Base-by-base conservation (phyloP, 1,284 basidiomycete genomes). In the Uromyces viciae-fabae region DNA sequence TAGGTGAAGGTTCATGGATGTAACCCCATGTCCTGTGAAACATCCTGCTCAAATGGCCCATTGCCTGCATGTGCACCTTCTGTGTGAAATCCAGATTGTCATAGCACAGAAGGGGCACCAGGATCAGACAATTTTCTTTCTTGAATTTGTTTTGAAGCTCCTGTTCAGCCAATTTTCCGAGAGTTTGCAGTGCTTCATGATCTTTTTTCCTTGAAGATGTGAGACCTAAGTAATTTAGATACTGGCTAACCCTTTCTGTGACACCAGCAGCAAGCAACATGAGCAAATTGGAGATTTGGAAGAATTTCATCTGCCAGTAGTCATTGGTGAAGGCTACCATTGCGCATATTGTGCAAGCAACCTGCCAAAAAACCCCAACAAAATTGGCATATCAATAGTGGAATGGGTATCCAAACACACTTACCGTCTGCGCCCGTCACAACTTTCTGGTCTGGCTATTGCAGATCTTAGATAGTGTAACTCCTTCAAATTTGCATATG, bases 41-140 rank as follows among this genome's bases (percentile, higher is more conserved):
- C 56, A 60, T 68, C 17, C 7, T 8, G 22, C 64, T 68, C 2
- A 25, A 1, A 43, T 68, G 64, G 22, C 64, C 64, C 9, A 68
- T 14, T 1, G 38, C 40, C 7, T 42, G 8, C 64, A 42, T 68
- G 64, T 68, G 64, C 1, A 68, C n/a, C n/a, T 68, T 68, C 17
- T 68, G 8, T 25, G 40, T 38, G 40, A 68, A 68, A 15, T 68
- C 64, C n/a, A 68, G 28, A 42, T 68, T 68, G 64, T 68, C 64
- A 43, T 22, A 36, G 38, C 38, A 68, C 5, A 60, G 5, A 11
- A 60, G 4, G 14, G 58, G 58, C 2, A 33, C 14, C 5, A 60
- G 4, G 14, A 3, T 17, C 15, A 11, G 19, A 11, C 28, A 4
- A 5, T 60, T 31, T 3, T 60, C 58, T n/a, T 7, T 19, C 31